Percentiles rank a stretch among this genome's conserved stretches.
Evolutionary conservation across 2,329 filamentous ascomycete genomes (phyloP).

Genomic region (Aureobasidium subglaciale): DNA sequence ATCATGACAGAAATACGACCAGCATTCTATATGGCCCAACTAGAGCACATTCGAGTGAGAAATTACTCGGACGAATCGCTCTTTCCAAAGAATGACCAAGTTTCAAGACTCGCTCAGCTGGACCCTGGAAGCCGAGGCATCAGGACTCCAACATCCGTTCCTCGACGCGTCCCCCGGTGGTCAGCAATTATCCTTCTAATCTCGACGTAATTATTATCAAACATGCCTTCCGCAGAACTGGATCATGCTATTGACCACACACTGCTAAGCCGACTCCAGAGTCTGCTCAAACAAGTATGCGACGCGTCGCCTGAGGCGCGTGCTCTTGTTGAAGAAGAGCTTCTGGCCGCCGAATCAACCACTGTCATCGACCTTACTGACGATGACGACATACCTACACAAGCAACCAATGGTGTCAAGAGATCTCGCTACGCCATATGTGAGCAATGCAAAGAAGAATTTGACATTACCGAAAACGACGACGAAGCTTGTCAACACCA

Average conservation of each 20-base stretch:
- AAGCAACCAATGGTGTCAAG: neutral
- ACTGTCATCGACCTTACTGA: neutral
- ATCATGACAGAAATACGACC: too few species aligned
- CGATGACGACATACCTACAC: neutral
- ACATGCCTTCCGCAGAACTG: neutral
- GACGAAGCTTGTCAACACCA: conserved; percentile 21
- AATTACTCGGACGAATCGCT: too few species aligned
- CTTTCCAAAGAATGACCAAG: too few species aligned
- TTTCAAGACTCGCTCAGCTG: too few species aligned
- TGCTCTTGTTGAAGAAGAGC: neutral
- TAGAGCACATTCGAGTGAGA: too few species aligned
- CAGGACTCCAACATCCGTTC: too few species aligned
- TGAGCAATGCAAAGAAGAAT: conserved; percentile 23
- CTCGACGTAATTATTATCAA: neutral
- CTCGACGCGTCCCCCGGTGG: too few species aligned
- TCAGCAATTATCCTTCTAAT: neutral
- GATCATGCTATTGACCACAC: neutral
- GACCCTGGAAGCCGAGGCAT: too few species aligned
- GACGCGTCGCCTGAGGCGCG: neutral
- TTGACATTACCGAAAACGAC: conserved; percentile 20
- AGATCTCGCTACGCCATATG: conserved; percentile 15
- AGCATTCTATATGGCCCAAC: too few species aligned
- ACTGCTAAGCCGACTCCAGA: neutral
- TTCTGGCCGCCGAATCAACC: neutral
- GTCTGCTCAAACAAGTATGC: neutral